Base-by-base conservation (phyloP, 345 rosid genomes). In the Syzygium aqueum region DNA sequence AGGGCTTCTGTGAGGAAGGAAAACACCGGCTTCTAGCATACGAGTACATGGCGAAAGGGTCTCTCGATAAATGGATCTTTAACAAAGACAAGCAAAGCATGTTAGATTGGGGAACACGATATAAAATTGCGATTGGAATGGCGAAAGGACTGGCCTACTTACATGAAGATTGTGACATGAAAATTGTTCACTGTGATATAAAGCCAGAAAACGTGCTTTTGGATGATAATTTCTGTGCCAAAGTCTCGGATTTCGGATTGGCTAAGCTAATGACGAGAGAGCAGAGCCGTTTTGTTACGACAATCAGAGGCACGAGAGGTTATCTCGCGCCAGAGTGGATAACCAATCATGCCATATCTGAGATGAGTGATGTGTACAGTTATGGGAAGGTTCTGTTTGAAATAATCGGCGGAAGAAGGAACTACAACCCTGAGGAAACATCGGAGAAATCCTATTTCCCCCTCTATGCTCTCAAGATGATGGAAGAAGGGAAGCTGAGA, bases 241-340 rank as follows among this genome's bases (percentile, higher is more conserved):
- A 97, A 90, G 99, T 97, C 88, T 97, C 98, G 0, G 99, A 97
- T 92, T 97, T 97, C 22, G 98, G 99, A 80, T 88, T 97, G 46
- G 99, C 99, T 3, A 97, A 97, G 92, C 92, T 97, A 37, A 97
- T 97, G 98, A 95, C 92, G 30, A 92, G 98, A 8, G 98, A 97
- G 91, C 98, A 97, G 87, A 97, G 98, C 93, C 95, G 94, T 59
- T 97, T 97, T 4, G 95, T 96, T 93, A 96, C 98, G 7, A 96
- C 99, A 8, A 87, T 97, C 87, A 91, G 98, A 11, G 98, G 99
- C 87, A 97, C 99, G 25, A 91, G 99, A 82, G 99, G 99, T 21
- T 97, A 97, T 90, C 94, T 97, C 9, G 98, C 98, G 15, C 98
- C 98, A 0, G 98, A 97, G 57, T 97, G 98, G 99, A 94, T 97